phyloP scores from a whole-genome alignment of 192 early-diverging fungal species.

The Backusella australiensis region DNA sequence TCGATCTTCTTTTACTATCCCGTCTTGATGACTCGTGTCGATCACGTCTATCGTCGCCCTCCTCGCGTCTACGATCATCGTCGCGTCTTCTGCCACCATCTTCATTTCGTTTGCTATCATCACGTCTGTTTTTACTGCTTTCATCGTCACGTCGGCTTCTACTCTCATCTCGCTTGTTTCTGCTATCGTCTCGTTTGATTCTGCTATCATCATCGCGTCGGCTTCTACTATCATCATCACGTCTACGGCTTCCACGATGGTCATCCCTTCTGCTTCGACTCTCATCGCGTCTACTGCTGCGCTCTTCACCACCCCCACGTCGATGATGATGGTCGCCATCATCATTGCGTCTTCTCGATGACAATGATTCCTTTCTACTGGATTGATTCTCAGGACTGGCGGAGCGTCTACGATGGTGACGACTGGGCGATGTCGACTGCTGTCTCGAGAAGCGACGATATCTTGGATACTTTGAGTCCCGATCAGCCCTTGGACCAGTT shows the following conservation, averaged over 20 bases:
- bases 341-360: not conserved
- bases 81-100: not conserved
- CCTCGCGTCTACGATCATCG: not conserved
- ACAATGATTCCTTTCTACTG: not conserved
- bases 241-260: not conserved
- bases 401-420: not conserved
- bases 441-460: conserved; percentile 8
- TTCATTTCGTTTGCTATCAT: not conserved
- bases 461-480: not conserved
- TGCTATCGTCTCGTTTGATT: not conserved
- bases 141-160: not conserved
- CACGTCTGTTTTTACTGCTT: not conserved
- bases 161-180: not conserved
- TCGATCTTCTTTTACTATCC: not conserved
- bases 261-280: not conserved
- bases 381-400: not conserved
- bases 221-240: not conserved
- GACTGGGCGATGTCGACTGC: conserved; percentile 14
- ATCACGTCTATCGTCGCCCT: not conserved
- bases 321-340: not conserved
- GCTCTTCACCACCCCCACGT: conserved; percentile 1
- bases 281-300: not conserved
- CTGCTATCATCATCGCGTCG: not conserved
- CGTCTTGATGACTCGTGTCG: not conserved
- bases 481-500: conserved; percentile 26